These are phyloP conservation scores for Actinidia arguta DNA, from an alignment of 179 eudicot genomes.

Conservation along the genomic window DNA sequence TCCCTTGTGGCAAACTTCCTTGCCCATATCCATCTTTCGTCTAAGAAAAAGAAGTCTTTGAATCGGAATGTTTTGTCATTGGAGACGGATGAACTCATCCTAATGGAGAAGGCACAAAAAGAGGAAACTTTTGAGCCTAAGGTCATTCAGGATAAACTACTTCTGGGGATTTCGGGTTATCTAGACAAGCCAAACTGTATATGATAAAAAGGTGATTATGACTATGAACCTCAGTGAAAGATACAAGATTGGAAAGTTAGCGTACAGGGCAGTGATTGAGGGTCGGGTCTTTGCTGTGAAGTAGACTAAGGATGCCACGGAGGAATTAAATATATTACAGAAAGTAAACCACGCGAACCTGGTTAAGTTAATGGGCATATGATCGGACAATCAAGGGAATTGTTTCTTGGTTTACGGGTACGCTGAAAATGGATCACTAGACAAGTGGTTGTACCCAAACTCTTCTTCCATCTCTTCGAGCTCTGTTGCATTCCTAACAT, in stretches of 20 bases:
- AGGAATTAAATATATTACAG: slow-evolving; percentile 47
- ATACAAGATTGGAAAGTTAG: slow-evolving; percentile 42
- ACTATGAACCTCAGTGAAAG: slow-evolving; percentile 44
- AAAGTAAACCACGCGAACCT: slow-evolving; percentile 50
- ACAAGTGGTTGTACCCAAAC: slow-evolving; percentile 38
- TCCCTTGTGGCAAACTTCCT: slow-evolving; percentile 14
- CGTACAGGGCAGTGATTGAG: slow-evolving; percentile 39
- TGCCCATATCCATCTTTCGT: slow-evolving; percentile 11
- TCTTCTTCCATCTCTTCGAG: slow-evolving; percentile 24
- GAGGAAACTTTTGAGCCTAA: slow-evolving; percentile 26
- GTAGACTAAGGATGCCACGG: slow-evolving; percentile 32
- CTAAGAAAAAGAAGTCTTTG: slow-evolving; percentile 30
- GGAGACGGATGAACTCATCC: slow-evolving; percentile 38
- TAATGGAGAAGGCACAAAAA: slow-evolving; percentile 19
- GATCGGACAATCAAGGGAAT: slow-evolving; percentile 39
- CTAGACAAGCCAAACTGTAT: slow-evolving; percentile 44
- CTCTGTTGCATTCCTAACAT: slow-evolving; percentile 26
- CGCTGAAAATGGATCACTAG: slow-evolving; percentile 52
- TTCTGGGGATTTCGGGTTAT: slow-evolving; percentile 51
- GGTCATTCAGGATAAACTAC: slow-evolving; percentile 40
- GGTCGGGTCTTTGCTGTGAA: slow-evolving; percentile 45
- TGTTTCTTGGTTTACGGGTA: slow-evolving; percentile 45
- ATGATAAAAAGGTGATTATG: slow-evolving; percentile 32
- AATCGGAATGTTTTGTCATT: slow-evolving; percentile 27
- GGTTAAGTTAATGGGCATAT: slow-evolving; percentile 47